Base-by-base conservation (phyloP, 768 basidiomycete species). In the Leccinum incarnatum region DNA sequence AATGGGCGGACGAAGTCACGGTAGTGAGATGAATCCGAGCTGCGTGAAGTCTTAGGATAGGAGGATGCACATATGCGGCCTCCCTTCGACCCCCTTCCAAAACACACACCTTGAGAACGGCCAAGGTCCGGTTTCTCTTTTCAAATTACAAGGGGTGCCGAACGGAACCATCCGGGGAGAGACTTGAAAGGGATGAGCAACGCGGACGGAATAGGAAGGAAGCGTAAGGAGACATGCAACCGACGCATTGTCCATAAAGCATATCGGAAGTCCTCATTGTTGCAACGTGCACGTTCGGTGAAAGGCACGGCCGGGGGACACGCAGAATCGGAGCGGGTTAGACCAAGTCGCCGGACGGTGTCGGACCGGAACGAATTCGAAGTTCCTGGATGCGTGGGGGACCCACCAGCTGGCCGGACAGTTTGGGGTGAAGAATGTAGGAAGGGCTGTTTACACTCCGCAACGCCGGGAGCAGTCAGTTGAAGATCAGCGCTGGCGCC, bases 261-360 rank as follows among this genome's bases (percentile, higher is more conserved):
- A 46, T 34, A 66, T 55, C 52, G 55, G 27, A 25, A 46, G 56
- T 58, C 66, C 64, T 66, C 67, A 49, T 56, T 58, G 66, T 50
- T 49, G 9, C 58, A 51, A 52, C 67, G 32, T 66, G 61, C 37
- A 56, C 19, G 34, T 14, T 46, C 51, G 34, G 58, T 9, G 17
- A 57, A 19, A 30, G 45, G 50, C 32, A 6, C 30, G 4, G 29
- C 63, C 53, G 29, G 32, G 15, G 49, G 15, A 37, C 50, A 45
- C 17, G 36, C 3, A 9, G 14, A 29, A 37, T 12, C 25, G 14
- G 34, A 34, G 30, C 25, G 6, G 37, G 46, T 8, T n/a, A 34
- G 40, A 32, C 34, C n/a, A 32, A 49, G 27, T 45, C 25, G 34
- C 27, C 27, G 21, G 32, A 19, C 19, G 53, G 50, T 52, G 36